Percentiles rank a stretch among this genome's conserved stretches.
These are phyloP conservation scores for Dioszegia aurantiaca DNA, from an alignment of 768 basidiomycete genomes.

Conservation along the genomic window DNA sequence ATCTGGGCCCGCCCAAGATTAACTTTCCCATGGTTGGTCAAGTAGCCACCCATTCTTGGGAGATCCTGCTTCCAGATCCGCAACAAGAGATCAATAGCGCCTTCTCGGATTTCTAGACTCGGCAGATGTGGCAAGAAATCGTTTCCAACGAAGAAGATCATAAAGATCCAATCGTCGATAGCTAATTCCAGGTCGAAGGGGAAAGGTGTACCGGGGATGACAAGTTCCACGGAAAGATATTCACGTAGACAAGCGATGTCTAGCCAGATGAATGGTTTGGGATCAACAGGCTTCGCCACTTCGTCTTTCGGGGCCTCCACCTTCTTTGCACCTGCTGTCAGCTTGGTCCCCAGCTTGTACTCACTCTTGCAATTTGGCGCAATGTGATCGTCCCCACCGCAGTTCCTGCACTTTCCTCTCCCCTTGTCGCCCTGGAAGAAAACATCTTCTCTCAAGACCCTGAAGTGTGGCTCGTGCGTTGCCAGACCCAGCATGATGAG, in stretches of 20 bases:
- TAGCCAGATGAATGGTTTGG: conserved; percentile 98
- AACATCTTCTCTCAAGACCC: conserved; percentile 95
- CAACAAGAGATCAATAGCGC: conserved; percentile 94
- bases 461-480: conserved; percentile 97
- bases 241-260: conserved; percentile 93
- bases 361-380: conserved; percentile 86
- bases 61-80: conserved; percentile 94
- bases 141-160: conserved; percentile 99
- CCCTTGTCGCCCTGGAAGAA: conserved; percentile 75
- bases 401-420: conserved; percentile 76
- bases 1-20: conserved; percentile 82
- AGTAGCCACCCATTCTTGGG: conserved; percentile 92
- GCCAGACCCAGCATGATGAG: conserved; percentile 97
- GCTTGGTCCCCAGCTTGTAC: conserved; percentile 2
- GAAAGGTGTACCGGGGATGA: conserved; percentile 72
- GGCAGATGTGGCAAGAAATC: conserved; percentile 92
- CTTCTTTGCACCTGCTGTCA: conserved; percentile 58
- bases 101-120: conserved; percentile 96
- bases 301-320: conserved; percentile 56
- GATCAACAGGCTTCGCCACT: conserved; percentile 61
- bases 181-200: conserved; percentile 92
- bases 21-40: conserved; percentile 88
- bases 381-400: conserved; percentile 91
- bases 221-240: conserved; percentile 94
- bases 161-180: conserved; percentile 98